Evolutionary conservation across 2,329 filamentous ascomycete species (phyloP), one percentile per base, ranked within the genome.

Genomic region (Cercospora sp.): DNA sequence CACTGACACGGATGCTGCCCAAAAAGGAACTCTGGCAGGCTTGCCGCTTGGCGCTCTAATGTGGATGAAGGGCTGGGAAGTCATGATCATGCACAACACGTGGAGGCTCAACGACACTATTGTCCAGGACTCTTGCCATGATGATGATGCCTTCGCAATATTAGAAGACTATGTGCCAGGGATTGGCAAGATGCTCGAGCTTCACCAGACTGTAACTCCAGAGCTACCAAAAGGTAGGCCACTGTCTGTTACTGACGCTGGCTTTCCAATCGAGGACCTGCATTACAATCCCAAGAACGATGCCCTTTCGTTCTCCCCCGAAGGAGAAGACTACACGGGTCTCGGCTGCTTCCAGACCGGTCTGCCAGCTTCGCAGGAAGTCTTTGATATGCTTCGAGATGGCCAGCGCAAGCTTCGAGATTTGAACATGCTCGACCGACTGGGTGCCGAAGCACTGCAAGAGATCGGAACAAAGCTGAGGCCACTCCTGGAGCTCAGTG

Each of bases 11-110:
- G 79, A 80, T 33, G 69, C 71, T 26, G 76, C 78, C 10, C 72
- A 70, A 8, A 61, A 69, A 0, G 78, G 67, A 45, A 66, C 69
- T 5, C 51, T 73, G n/a, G 62, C 51, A 23, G 68, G 68, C 13
- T 60, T 83, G 66, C 82, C 82, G 12, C 75, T 84, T 3, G 80
- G 82, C 5, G 81, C 82, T 1, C 81, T 84, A 65, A 78, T 80
- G 61, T 84, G 81, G 81, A 68, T 84, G 64, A 84, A 84, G 69
- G 80, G 82, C 51, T 75, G 79, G 10, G 75, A 79, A n/a, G 78
- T 82, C 13, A 83, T 84, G 77, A 77, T 79, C 42, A 70, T 76
- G 0, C 82, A 84, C 60, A 79, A 82, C 45, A 73, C 67, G 31
- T 84, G 82, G 81, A 79, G 72, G 63, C 65, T 53, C 63, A 74